phyloP scores from a whole-genome alignment of 805 yeast species.

The Priceomyces carsonii region DNA sequence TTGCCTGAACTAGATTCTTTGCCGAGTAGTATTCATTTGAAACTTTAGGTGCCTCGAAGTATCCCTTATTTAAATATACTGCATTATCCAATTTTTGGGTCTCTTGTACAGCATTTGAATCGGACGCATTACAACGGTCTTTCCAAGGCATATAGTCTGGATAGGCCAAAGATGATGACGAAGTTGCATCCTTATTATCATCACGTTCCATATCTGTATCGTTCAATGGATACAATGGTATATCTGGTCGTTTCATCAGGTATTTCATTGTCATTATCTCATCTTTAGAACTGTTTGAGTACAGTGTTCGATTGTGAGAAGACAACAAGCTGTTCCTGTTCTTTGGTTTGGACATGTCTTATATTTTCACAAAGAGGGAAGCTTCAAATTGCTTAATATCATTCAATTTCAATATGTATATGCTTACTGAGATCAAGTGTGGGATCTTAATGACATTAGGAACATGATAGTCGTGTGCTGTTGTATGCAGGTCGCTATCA shows the following conservation, averaged over 20 bases:
- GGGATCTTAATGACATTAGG: too few relatives aligned
- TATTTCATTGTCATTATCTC: constrained; percentile 37
- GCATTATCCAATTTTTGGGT: constrained; percentile 52
- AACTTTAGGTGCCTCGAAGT: constrained; percentile 59
- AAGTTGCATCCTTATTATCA: neutral
- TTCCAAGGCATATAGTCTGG: constrained; percentile 80
- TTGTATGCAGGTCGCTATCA: too few relatives aligned
- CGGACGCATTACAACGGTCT: constrained; percentile 42
- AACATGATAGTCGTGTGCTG: too few relatives aligned
- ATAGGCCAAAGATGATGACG: constrained; percentile 28
- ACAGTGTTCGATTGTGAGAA: constrained; percentile 20
- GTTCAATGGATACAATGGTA: constrained; percentile 35
- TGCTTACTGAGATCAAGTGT: too few relatives aligned
- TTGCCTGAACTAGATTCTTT: constrained; percentile 54
- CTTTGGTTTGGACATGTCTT: constrained; percentile 28
- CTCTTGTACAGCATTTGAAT: constrained; percentile 39
- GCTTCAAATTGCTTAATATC: too few relatives aligned
- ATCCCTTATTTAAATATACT: constrained; percentile 65
- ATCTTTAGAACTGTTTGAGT: constrained; percentile 26
- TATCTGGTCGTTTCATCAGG: constrained; percentile 34
- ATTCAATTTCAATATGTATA: neutral
- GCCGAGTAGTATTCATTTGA: constrained; percentile 73
- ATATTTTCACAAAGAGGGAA: neutral
- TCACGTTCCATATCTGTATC: constrained; percentile 13
- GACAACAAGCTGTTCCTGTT: constrained; percentile 29